Evolutionary conservation across 805 yeast species (phyloP), one percentile per base, ranked within the genome.

Genomic region (Yarrowia sp.): DNA sequence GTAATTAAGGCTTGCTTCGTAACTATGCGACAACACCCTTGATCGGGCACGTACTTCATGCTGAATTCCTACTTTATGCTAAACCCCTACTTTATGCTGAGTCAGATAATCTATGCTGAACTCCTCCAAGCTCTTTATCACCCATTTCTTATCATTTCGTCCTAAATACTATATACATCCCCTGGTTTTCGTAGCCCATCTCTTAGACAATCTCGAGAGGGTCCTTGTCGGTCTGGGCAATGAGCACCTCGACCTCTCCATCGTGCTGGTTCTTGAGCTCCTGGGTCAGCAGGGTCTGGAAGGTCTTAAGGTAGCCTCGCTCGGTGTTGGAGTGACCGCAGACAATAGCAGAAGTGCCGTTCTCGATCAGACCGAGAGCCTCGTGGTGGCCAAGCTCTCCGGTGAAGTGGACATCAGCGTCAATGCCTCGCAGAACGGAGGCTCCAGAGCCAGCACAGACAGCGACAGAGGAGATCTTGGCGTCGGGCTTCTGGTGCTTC

Each of bases 351-450:
- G 84, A 77, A 16, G 83, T 77, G 0, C 96, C 97, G 14, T 76
- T 68, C 68, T 93, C 98, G 53, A 80, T 83, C 66, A 86, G 78
- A 63, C 74, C 81, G 38, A 94, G 78, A 9, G 88, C 87, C 72
- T 94, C 97, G 70, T 94, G 99, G 69, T 94, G 99, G 22, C 96
- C 86, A 66, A 94, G 75, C 71, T 94, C 99, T 1, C 99, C 99
- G 0, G 99, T 92, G 68, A 84, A 82, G 71, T 81, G 87, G 41
- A 91, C 76, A 68, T 94, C 98, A 0, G 85, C 85, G 55, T 78
- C 77, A 9, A 72, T 69, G 6, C 76, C 73, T 33, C 74, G 70
- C 73, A 90, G 85, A 1, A 92, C 90, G 1, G 86, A 79, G 3
- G 88, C 86, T 0, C 99, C 98, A 1, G 97, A 88, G 0, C 99